Base-by-base conservation (phyloP, 768 basidiomycete genomes). In the Clitopilus hobsonii region DNA sequence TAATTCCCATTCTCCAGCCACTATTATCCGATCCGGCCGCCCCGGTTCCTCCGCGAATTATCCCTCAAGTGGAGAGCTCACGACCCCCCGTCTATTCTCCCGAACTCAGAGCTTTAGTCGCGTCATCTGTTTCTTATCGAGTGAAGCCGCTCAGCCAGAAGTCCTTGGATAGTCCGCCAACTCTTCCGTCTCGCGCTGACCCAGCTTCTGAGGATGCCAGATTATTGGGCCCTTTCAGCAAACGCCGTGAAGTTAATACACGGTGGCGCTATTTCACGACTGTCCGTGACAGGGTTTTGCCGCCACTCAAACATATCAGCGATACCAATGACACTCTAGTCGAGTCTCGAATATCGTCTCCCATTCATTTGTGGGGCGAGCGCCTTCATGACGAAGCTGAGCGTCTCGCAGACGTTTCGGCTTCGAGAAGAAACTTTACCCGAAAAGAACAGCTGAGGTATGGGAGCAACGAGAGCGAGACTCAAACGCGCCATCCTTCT, bases 231-330 rank as follows among this genome's bases (percentile, higher is more conserved):
- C 80, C 76, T 8, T 72, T 91, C 38, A 88, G 87, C 73, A 88
- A 82, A 63, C 82, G 90, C 29, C 80, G 89, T 41, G 81, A 90
- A 65, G 75, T 83, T 49, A 93, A 94, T 67, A 75, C 84, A 47
- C 82, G 83, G 20, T 82, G 86, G 83, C 80, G 83, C 20, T 88
- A 76, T 62, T 90, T 84, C 67, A 69, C 65, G 14, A 60, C 58
- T 8, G 80, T 89, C 63, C 73, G 73, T 58, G 78, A 73, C 61
- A 86, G 83, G 59, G 68, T 85, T 22, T 63, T 69, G 2, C 83
- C 85, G 23, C 89, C 91, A 6, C 65, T 91, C 5, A 51, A 27
- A n/a, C 11, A 16, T 26, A 45, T 23, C 22, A 3, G 5, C 4
- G 41, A 45, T 45, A 18, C 6, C 41, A 45, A 16, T 11, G 4